Conservation (phyloP, 768 basidiomycete genomes). For the Solioccasus polychromus region DNA sequence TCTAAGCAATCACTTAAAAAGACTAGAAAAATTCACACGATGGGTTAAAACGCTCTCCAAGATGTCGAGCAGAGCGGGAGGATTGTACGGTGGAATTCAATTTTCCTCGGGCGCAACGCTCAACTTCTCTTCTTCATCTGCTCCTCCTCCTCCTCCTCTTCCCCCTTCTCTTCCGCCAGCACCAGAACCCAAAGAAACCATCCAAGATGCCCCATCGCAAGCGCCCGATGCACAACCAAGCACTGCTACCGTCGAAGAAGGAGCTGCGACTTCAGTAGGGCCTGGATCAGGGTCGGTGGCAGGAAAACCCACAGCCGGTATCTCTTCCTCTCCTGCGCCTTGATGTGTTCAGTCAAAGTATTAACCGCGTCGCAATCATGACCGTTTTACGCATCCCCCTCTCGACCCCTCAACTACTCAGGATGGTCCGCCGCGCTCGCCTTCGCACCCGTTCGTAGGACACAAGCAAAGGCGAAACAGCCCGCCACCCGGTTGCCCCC, state of each 20-base stretch:
- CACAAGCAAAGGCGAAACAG: constrained; percentile 57
- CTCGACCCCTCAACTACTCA: constrained; percentile 26
- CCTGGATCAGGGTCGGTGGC: constrained; percentile 34
- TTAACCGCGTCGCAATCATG: constrained; percentile 37
- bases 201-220: constrained; percentile 17
- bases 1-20: too few relatives aligned
- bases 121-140: constrained; percentile 39
- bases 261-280: constrained; percentile 19
- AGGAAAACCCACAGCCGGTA: constrained; percentile 55
- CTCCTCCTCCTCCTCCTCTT: constrained; percentile 27
- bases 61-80: constrained; percentile 79
- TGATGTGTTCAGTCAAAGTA: constrained; percentile 32
- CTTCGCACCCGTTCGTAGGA: constrained; percentile 79
- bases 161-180: constrained; percentile 22
- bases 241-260: constrained; percentile 26
- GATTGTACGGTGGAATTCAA: constrained; percentile 83
- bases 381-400: constrained; percentile 19
- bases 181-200: constrained; percentile 18
- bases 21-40: constrained; percentile 16
- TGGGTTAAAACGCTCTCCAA: constrained; percentile 25
- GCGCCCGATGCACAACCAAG: constrained; percentile 25
- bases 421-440: constrained; percentile 90
- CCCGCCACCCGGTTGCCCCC: constrained; percentile 35
- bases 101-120: constrained; percentile 71
- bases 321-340: constrained; percentile 45